Conservation (phyloP, 2,329 filamentous ascomycete species). For the Diplocarpon rosae region DNA sequence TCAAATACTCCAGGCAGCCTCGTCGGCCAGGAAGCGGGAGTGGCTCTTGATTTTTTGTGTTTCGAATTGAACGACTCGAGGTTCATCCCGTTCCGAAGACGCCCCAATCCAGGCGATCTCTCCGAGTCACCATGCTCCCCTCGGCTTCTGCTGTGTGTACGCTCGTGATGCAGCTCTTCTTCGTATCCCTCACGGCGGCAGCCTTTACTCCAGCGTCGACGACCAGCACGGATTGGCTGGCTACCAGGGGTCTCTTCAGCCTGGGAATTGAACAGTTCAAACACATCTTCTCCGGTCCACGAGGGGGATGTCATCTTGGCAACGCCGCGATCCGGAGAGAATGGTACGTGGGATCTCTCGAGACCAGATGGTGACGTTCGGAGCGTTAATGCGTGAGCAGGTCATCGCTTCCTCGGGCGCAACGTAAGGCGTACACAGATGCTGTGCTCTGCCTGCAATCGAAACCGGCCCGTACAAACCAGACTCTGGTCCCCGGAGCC, state of each 20-base stretch:
- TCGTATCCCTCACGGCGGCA: conserved; percentile 8
- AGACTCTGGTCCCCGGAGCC: conserved; percentile 22
- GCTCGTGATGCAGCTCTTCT: conserved; percentile 6
- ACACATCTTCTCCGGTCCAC: conserved; percentile 5
- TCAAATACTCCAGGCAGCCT: conserved; percentile 11
- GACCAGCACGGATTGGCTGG: conserved; percentile 25
- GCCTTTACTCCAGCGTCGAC: conserved; percentile 16
- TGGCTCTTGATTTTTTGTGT: conserved; percentile 1
- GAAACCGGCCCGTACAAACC: conserved; percentile 26
- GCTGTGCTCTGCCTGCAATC: conserved; percentile 30
- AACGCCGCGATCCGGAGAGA: conserved; percentile 32
- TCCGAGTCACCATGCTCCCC: conserved; percentile 11
- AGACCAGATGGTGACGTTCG: neutral
- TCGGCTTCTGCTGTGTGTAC: conserved; percentile 14
- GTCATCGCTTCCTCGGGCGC: conserved; percentile 12
- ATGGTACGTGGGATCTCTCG: conserved; percentile 28
- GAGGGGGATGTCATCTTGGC: conserved; percentile 26
- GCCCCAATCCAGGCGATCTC: neutral
- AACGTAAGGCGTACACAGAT: conserved; percentile 27
- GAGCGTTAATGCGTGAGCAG: conserved; percentile 5
- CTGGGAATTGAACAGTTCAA: conserved; percentile 23
- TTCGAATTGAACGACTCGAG: conserved; percentile 7
- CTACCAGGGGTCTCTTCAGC: conserved; percentile 27
- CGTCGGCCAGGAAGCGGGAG: conserved; percentile 3
- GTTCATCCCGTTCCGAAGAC: neutral